These are phyloP conservation scores for Hemileccinum impolitum DNA, from an alignment of 768 basidiomycete genomes.

Conservation along the genomic window DNA sequence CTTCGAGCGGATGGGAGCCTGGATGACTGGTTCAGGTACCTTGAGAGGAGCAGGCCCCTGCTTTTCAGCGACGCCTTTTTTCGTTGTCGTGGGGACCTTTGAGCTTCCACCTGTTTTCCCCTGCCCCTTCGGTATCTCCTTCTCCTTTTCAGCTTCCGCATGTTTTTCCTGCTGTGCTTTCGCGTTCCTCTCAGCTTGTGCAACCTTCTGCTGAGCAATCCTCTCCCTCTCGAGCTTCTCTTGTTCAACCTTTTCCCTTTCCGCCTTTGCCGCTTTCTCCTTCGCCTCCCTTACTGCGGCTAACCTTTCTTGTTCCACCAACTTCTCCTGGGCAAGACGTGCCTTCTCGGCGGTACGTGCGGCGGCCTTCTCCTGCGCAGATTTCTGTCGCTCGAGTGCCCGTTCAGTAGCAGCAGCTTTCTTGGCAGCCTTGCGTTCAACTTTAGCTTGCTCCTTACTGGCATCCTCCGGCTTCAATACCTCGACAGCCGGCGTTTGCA, in stretches of 20 bases:
- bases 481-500: constrained; percentile 15
- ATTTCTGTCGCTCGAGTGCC: constrained; percentile 55
- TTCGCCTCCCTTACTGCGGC: constrained; percentile 37
- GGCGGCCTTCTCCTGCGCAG: constrained; percentile 56
- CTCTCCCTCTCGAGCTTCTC: constrained; percentile 41
- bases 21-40: constrained; percentile 39
- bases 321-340: constrained; percentile 51
- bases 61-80: constrained; percentile 21
- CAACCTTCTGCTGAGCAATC: constrained; percentile 29
- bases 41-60: constrained; percentile 17
- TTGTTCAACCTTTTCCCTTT: constrained; percentile 36
- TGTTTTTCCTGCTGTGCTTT: constrained; percentile 34
- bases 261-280: constrained; percentile 34
- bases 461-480: constrained; percentile 32
- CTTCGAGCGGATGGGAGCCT: constrained; percentile 75
- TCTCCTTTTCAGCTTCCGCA: constrained; percentile 28
- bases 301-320: constrained; percentile 48
- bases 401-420: constrained; percentile 62
- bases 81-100: constrained; percentile 19
- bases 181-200: constrained; percentile 31
- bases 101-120: constrained; percentile 21
- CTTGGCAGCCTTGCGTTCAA: constrained; percentile 61
- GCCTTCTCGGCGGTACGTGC: constrained; percentile 51
- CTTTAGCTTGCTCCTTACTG: constrained; percentile 50
- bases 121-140: constrained; percentile 29